Percentiles rank a stretch among this genome's conserved stretches.
phyloP scores from a whole-genome alignment of 2,329 filamentous ascomycete species.

The Rutstroemia sp. region DNA sequence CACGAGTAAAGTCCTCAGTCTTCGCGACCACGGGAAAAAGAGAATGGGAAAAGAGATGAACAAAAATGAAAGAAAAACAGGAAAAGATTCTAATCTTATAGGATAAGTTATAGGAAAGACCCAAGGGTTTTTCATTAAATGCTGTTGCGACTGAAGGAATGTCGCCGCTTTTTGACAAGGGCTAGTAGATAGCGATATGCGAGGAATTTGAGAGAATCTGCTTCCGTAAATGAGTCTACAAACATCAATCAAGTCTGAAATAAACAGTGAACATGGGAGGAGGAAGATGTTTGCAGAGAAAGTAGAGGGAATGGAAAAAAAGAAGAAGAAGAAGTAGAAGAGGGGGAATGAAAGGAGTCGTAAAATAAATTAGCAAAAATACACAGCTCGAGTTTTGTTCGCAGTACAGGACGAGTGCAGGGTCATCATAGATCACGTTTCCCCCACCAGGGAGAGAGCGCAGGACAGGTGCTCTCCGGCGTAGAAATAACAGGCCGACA shows the following conservation, averaged over 20 bases:
- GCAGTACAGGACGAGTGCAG: neutral
- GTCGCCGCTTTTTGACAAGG: neutral
- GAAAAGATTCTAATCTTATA: neutral
- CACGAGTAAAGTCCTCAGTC: too few relatives aligned
- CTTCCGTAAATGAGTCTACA: neutral
- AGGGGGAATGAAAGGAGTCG: neutral
- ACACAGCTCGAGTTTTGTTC: neutral
- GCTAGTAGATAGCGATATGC: neutral
- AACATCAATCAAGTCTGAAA: neutral
- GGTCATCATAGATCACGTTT: neutral
- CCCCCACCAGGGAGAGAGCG: neutral
- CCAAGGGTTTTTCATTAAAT: neutral
- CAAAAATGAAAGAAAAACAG: too few relatives aligned
- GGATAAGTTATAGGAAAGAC: neutral
- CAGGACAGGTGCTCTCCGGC: neutral
- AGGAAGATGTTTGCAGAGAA: neutral
- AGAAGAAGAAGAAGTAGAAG: neutral
- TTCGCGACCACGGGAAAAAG: neutral
- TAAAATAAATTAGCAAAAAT: slow-evolving; percentile 1
- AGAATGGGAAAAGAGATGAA: neutral
- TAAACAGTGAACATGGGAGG: neutral
- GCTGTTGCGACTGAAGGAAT: neutral
- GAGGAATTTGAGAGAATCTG: neutral
- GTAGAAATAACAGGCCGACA: too few relatives aligned
- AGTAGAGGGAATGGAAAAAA: neutral